These are phyloP conservation scores for Moricandia arvensis DNA, from an alignment of 345 rosid species.

Conservation along the genomic window DNA sequence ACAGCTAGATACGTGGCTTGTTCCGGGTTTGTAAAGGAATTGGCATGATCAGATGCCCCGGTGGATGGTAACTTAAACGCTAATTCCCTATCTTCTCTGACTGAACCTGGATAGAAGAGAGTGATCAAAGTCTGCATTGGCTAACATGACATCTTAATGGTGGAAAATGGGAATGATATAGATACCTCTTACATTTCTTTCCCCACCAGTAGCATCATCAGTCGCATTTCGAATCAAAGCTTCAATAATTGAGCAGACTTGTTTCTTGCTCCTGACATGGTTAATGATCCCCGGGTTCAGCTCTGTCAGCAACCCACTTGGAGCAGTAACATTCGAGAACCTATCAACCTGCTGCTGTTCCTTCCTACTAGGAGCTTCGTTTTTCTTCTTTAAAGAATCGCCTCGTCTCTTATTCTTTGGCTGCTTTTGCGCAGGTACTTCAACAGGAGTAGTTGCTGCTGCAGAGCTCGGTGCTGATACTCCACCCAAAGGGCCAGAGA, in stretches of 20 bases:
- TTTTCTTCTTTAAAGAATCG: slow-evolving; percentile 49
- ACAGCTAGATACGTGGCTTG: slow-evolving; percentile 61
- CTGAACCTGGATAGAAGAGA: slow-evolving; percentile 35
- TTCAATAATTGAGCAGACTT: slow-evolving; percentile 88
- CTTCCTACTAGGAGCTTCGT: slow-evolving; percentile 27
- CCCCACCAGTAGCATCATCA: neutral
- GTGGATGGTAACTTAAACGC: slow-evolving; percentile 54
- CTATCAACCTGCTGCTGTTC: slow-evolving; percentile 61
- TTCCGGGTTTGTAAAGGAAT: slow-evolving; percentile 46
- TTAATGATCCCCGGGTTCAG: slow-evolving; percentile 92
- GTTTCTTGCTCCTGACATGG: slow-evolving; percentile 82
- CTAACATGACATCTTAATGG: slow-evolving; percentile 34
- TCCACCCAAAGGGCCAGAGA: slow-evolving; percentile 73
- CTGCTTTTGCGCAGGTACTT: slow-evolving; percentile 52
- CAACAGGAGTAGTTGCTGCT: slow-evolving; percentile 47
- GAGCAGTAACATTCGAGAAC: slow-evolving; percentile 80
- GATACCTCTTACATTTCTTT: slow-evolving; percentile 45
- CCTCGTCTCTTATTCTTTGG: slow-evolving; percentile 59
- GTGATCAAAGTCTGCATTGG: slow-evolving; percentile 31
- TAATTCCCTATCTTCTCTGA: slow-evolving; percentile 45
- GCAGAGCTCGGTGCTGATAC: slow-evolving; percentile 44
- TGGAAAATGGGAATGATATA: slow-evolving; percentile 32
- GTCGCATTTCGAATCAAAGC: slow-evolving; percentile 61
- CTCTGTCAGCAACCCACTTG: slow-evolving; percentile 83
- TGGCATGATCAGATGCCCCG: slow-evolving; percentile 45